Conservation (phyloP, 768 basidiomycete species). For the Auriscalpium microsporum region DNA sequence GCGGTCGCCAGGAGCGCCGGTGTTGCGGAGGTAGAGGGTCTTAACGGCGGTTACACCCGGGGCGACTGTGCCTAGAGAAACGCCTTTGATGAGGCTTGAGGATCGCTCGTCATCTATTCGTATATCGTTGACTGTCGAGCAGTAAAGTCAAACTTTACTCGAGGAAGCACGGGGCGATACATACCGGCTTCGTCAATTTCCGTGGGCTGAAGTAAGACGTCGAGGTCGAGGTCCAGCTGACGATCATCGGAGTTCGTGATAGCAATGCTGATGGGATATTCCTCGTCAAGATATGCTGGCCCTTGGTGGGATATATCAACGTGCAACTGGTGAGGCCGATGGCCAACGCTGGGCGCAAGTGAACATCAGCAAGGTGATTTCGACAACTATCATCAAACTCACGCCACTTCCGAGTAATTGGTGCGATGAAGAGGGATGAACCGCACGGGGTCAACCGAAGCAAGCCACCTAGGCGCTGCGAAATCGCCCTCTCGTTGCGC, state of each 20-base stretch:
- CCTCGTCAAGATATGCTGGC: slow-evolving; percentile 77
- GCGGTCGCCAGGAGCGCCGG: slow-evolving; percentile 60
- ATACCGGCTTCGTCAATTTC: slow-evolving; percentile 66
- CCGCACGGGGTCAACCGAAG: slow-evolving; percentile 40
- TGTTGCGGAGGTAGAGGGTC: slow-evolving; percentile 53
- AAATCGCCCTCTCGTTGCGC: slow-evolving; percentile 25
- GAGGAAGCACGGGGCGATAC: slow-evolving; percentile 14
- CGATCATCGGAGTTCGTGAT: slow-evolving; percentile 67
- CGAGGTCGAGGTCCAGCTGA: slow-evolving; percentile 58
- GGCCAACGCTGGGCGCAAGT: slow-evolving; percentile 39
- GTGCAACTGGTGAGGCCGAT: slow-evolving; percentile 50
- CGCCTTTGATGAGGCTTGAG: slow-evolving; percentile 63
- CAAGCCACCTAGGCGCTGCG: slow-evolving; percentile 44
- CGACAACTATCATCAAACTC: slow-evolving; percentile 18
- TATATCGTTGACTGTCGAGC: slow-evolving; percentile 49
- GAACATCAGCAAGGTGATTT: background rate
- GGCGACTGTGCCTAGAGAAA: slow-evolving; percentile 53
- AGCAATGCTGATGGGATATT: slow-evolving; percentile 62
- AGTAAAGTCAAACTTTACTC: background rate
- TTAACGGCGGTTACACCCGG: slow-evolving; percentile 53
- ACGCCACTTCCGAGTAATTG: slow-evolving; percentile 41
- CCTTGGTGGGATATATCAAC: slow-evolving; percentile 49
- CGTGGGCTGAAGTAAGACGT: slow-evolving; percentile 73
- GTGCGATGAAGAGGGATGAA: slow-evolving; percentile 47
- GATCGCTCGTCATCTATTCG: slow-evolving; percentile 55